phyloP scores from a whole-genome alignment of 257 asterid genomes.

The Cynanchum wilfordii region DNA sequence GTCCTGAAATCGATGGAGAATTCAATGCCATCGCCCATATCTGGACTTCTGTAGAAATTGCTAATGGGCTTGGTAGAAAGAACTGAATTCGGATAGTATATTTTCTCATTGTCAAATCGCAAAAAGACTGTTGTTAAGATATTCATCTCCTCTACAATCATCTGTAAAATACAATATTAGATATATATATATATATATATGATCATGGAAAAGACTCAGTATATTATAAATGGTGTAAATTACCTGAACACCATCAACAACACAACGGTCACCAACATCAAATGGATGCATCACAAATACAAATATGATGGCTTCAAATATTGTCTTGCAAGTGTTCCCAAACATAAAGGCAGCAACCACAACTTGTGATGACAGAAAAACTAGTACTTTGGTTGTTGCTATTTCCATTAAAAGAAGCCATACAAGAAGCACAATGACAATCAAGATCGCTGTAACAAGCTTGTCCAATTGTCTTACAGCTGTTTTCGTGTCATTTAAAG shows the following conservation, averaged over 20 bases:
- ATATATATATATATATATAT: background rate
- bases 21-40: constrained; percentile 73
- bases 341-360: constrained; percentile 72
- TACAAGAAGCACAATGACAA: constrained; percentile 43
- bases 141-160: constrained; percentile 91
- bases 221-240: constrained; percentile 8
- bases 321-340: constrained; percentile 89
- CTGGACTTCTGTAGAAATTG: constrained; percentile 89
- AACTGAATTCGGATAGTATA: constrained; percentile 74
- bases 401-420: constrained; percentile 79
- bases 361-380: constrained; percentile 75
- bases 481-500: constrained; percentile 71
- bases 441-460: constrained; percentile 45
- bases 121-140: constrained; percentile 67
- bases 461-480: constrained; percentile 70
- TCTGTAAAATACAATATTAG: constrained; percentile 29
- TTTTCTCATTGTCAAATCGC: constrained; percentile 55
- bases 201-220: background rate
- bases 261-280: constrained; percentile 90
- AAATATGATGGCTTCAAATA: constrained; percentile 72
- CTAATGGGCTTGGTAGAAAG: constrained; percentile 76
- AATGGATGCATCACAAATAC: constrained; percentile 89
- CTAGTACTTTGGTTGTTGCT: constrained; percentile 70
- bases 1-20: constrained; percentile 77
- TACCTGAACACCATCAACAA: constrained; percentile 79